Evolutionary conservation across 106 monocot species (phyloP).

Genomic region (Chionographis japonica): DNA sequence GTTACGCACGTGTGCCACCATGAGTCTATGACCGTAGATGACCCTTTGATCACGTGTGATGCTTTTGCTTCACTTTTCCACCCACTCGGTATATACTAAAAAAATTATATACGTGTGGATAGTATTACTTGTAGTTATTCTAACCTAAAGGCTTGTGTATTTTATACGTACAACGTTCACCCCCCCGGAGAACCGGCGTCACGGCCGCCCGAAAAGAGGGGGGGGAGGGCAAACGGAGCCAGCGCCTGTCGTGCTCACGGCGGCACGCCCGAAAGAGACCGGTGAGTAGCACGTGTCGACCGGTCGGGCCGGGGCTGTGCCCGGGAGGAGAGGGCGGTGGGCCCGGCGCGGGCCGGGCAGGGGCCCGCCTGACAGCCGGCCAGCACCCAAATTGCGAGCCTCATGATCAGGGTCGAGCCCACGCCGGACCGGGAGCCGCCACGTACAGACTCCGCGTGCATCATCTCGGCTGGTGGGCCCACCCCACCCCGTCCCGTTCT

Average conservation of each 20-base stretch:
- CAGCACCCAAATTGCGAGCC: slow-evolving; percentile 18
- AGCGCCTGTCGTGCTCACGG: too few relatives aligned
- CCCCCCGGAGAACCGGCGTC: background rate
- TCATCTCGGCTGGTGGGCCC: slow-evolving; percentile 2
- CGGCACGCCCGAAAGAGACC: too few relatives aligned
- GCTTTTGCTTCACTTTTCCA: slow-evolving; percentile 63
- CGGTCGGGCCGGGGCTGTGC: background rate
- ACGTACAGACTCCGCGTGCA: slow-evolving; percentile 18
- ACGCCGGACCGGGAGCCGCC: slow-evolving; percentile 70
- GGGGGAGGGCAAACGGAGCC: too few relatives aligned
- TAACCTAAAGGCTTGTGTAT: background rate
- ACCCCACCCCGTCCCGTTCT: background rate
- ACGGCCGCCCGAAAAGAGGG: background rate
- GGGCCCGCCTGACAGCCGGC: slow-evolving; percentile 8
- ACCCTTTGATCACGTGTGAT: slow-evolving; percentile 26
- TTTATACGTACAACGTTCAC: background rate
- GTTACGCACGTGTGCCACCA: too few relatives aligned
- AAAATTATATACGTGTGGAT: background rate
- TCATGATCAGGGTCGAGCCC: slow-evolving; percentile 61
- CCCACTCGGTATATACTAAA: slow-evolving; percentile 7
- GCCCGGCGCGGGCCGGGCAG: background rate
- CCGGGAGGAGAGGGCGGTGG: background rate
- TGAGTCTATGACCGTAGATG: background rate
- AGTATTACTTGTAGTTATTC: background rate
- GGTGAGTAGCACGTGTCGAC: background rate